A percentile compares a stretch with the other conserved stretches of the same genome.
These are phyloP conservation scores for Aspergillus brunneoviolaceus DNA, from an alignment of 2,329 filamentous ascomycete genomes.

Conservation along the genomic window DNA sequence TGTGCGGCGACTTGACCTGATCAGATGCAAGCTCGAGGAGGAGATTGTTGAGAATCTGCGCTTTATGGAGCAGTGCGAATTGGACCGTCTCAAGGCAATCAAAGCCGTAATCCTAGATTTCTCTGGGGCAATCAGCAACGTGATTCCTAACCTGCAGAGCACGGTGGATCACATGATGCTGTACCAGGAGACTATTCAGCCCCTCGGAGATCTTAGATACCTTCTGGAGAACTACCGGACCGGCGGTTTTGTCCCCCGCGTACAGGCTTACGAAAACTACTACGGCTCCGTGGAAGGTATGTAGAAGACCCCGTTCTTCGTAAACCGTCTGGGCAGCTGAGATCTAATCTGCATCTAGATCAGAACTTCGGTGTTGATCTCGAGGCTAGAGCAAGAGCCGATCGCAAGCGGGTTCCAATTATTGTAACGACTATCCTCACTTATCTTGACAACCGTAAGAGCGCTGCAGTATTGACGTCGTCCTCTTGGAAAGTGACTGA, in stretches of 20 bases:
- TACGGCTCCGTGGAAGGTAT: slow-evolving; percentile 88
- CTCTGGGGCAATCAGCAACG: slow-evolving; percentile 94
- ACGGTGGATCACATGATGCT: slow-evolving; percentile 98
- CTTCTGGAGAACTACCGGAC: slow-evolving; percentile 96
- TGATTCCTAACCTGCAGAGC: slow-evolving; percentile 92
- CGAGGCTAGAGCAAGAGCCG: slow-evolving; percentile 88
- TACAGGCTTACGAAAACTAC: slow-evolving; percentile 96
- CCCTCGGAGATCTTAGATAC: slow-evolving; percentile 83
- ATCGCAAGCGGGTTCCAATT: slow-evolving; percentile 91
- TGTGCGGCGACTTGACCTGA: slow-evolving; percentile 81
- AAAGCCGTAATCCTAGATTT: slow-evolving; percentile 98
- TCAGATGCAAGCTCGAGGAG: slow-evolving; percentile 94
- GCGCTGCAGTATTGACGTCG: neutral
- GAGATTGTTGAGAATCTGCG: slow-evolving; percentile 87
- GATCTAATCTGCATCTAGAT: slow-evolving; percentile 50
- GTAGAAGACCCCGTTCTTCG: slow-evolving; percentile 9
- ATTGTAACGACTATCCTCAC: slow-evolving; percentile 91
- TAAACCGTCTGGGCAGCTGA: slow-evolving; percentile 12
- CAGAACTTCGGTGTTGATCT: slow-evolving; percentile 97
- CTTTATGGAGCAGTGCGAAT: slow-evolving; percentile 95
- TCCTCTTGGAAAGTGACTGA: slow-evolving; percentile 7
- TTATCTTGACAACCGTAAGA: slow-evolving; percentile 79
- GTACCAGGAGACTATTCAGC: slow-evolving; percentile 98
- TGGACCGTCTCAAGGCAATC: slow-evolving; percentile 94
- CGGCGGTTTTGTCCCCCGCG: slow-evolving; percentile 84